Evolutionary conservation across 192 early-diverging fungal species (phyloP), one percentile per base, ranked within the genome.

Genomic region (Coemansia furcata): DNA sequence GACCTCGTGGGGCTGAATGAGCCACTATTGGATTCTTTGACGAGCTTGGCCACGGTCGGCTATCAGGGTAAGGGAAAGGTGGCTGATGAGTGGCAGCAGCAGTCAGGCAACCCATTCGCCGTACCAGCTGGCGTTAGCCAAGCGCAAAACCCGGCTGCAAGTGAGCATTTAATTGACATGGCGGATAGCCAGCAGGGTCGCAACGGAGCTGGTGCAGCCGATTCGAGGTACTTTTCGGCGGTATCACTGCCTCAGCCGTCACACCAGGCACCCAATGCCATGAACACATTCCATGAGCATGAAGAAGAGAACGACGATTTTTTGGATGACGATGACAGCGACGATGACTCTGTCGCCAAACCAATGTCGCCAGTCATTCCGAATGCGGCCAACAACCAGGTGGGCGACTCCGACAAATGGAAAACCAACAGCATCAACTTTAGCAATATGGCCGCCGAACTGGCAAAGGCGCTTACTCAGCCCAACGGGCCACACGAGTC

Each of bases 261-360:
- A 5, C 40, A 62, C 10, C 68, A 50, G 23, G 15, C 61, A 17
- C 50, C 36, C 15, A 12, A n/a, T 3, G 29, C 57, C 33, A 26
- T 38, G 15, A 39, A 32, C 60, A 47, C 33, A 6, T 57, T 47
- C 61, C 50, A 59, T 7, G 68, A 62, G 19, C 11, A 39, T 14
- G 59, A 68, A 1, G 73, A 68, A 14, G 72, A 68, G 6, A 71
- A 66, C 11, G 72, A 73, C 33, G 77, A 65, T 32, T 69, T 72
- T 40, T 60, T 81, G 55, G 73, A 76, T 9, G 69, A 65, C 65
- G 78, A 79, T 54, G 78, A 81, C 37, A 64, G 57, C 33, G 72
- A 63, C 15, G 66, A 60, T 26, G 58, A 36, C 3, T 60, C 12
- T 21, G 58, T 11, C 7, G 21, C 58, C 58, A 60, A 60, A 21